A percentile compares a stretch with the other conserved stretches of the same genome.
These are phyloP conservation scores for Diaporthe aspalathi DNA, from an alignment of 2,329 filamentous ascomycete genomes.

Conservation along the genomic window DNA sequence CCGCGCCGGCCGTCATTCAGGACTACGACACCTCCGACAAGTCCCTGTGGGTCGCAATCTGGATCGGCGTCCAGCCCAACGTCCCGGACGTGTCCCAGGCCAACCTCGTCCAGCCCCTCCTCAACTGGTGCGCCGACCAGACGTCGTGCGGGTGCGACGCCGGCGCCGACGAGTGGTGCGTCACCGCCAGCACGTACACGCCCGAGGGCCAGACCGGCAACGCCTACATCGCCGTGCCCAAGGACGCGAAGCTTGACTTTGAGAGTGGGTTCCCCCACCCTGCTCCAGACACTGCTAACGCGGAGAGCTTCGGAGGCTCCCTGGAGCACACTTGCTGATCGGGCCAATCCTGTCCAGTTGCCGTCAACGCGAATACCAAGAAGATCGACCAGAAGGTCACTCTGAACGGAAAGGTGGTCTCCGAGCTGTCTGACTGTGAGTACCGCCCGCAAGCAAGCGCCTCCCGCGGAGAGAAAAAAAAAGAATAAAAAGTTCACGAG, in stretches of 20 bases:
- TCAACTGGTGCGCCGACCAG: constrained; percentile 37
- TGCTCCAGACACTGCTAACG: too few species aligned
- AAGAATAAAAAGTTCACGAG: not conserved
- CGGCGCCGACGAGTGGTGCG: constrained; percentile 27
- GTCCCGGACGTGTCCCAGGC: constrained; percentile 32
- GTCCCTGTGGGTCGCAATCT: constrained; percentile 31
- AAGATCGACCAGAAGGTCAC: constrained; percentile 37
- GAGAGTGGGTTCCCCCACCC: constrained; percentile 10
- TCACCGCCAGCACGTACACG: constrained; percentile 37
- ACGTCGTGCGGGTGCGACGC: constrained; percentile 28
- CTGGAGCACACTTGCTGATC: not conserved
- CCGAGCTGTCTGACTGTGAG: constrained; percentile 33
- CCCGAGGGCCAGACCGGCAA: constrained; percentile 27
- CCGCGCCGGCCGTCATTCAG: constrained; percentile 20
- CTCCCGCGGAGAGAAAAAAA: not conserved
- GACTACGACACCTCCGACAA: constrained; percentile 24
- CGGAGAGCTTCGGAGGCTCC: too few species aligned
- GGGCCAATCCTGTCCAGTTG: not conserved
- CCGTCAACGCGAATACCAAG: constrained; percentile 22
- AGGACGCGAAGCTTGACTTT: constrained; percentile 31
- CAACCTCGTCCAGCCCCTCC: constrained; percentile 38
- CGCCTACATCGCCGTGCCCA: constrained; percentile 28
- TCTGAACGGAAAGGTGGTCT: constrained; percentile 36
- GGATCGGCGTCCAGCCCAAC: constrained; percentile 36
- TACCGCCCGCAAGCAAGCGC: not conserved